Percentiles rank a stretch among this genome's conserved stretches.
Evolutionary conservation across 441 rosid genomes (phyloP).

Genomic region (Bocquillonia castaneifolia): DNA sequence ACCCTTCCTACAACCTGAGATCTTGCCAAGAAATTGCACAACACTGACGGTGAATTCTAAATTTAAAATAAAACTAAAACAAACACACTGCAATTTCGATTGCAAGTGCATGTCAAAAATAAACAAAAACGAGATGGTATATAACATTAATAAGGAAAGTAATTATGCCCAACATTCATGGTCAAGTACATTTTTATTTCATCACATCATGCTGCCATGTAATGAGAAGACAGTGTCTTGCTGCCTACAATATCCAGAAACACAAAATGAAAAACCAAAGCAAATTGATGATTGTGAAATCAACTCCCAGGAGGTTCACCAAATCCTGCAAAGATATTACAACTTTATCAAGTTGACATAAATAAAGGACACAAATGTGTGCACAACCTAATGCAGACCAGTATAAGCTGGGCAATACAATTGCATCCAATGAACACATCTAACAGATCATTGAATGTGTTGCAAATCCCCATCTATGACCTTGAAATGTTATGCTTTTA

Average conservation of each 20-base stretch:
- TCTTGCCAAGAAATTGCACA: not conserved
- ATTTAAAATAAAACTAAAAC: not conserved
- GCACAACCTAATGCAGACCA: not conserved
- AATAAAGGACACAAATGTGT: not conserved
- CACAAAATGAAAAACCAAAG: conserved; percentile 7
- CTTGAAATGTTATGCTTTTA: not conserved
- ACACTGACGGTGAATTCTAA: not conserved
- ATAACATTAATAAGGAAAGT: not conserved
- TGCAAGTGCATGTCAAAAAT: not conserved
- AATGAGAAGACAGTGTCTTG: conserved; percentile 20
- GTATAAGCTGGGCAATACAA: not conserved
- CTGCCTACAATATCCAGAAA: conserved; percentile 22
- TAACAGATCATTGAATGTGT: too few relatives aligned
- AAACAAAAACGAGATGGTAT: not conserved
- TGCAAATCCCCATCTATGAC: not conserved
- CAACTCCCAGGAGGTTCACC: conserved; percentile 13
- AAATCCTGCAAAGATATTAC: conserved; percentile 23
- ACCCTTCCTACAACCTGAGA: too few relatives aligned
- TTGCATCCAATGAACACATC: not conserved
- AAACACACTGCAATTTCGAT: not conserved
- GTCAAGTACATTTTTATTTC: conserved; percentile 22
- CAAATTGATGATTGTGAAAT: conserved; percentile 16
- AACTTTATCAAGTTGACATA: conserved; percentile 9
- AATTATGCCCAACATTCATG: not conserved
- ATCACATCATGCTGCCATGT: conserved; percentile 5